Evolutionary conservation across 352 stramenopile species (phyloP).

Genomic region (Peronospora tabacina): DNA sequence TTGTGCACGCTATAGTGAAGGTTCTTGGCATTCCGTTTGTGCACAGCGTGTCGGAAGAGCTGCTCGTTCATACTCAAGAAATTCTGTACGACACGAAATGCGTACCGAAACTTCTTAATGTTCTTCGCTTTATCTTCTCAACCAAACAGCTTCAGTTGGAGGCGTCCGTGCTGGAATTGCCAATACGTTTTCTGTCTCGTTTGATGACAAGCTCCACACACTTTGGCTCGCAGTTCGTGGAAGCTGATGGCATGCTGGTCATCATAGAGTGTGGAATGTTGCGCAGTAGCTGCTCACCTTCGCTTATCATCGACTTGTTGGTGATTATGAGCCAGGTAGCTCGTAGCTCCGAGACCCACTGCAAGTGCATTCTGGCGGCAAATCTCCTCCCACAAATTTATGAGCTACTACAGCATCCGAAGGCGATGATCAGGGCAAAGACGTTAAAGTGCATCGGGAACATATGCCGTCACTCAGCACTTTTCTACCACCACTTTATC

Average conservation of each 20-base stretch:
- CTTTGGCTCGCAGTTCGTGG: conserved; percentile 73
- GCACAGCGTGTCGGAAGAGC: conserved; percentile 51
- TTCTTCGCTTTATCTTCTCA: conserved; percentile 58
- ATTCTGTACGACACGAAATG: conserved; percentile 64
- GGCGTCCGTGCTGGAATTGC: conserved; percentile 51
- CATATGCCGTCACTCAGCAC: conserved; percentile 85
- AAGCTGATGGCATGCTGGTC: conserved; percentile 54
- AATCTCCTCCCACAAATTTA: conserved; percentile 49
- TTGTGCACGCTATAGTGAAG: conserved; percentile 81
- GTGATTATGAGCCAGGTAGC: conserved; percentile 86
- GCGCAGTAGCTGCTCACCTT: conserved; percentile 32
- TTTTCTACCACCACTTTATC: conserved; percentile 78
- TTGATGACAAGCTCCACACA: conserved; percentile 80
- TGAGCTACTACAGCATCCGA: conserved; percentile 46
- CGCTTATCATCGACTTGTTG: conserved; percentile 71
- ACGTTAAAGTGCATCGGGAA: conserved; percentile 90
- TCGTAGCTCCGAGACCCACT: conserved; percentile 64
- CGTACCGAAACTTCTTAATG: conserved; percentile 52
- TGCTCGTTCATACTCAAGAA: conserved; percentile 60
- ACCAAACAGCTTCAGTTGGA: conserved; percentile 48
- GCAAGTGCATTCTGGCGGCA: conserved; percentile 49
- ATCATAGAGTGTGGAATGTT: conserved; percentile 69
- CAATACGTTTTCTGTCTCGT: conserved; percentile 75
- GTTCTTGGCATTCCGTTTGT: conserved; percentile 77
- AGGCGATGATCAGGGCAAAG: conserved; percentile 81